phyloP scores from a whole-genome alignment of 1,284 basidiomycete genomes.

The Stereum hirsutum region DNA sequence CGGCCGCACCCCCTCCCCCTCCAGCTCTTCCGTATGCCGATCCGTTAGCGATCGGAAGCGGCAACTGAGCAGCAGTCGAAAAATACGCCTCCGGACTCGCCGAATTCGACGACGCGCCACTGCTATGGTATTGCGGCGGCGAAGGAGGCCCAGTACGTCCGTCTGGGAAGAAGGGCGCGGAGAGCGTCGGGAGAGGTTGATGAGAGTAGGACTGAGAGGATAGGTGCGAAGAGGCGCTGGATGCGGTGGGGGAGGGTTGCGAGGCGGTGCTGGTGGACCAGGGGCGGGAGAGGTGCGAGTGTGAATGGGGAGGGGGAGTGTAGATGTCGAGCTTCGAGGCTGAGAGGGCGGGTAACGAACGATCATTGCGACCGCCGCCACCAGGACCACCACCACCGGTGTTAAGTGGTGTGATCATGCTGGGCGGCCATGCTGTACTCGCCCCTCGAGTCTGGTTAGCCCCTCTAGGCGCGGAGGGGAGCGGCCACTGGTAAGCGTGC shows the following conservation, averaged over 20 bases:
- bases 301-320: conserved; percentile 17
- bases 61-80: too few species aligned
- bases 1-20: too few species aligned
- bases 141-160: too few species aligned
- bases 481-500: conserved; percentile 5
- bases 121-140: conserved; percentile 11
- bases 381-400: conserved; percentile 16
- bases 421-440: conserved; percentile 16
- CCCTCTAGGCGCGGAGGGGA: conserved; percentile 1
- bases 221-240: conserved; percentile 18
- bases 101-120: conserved; percentile 15
- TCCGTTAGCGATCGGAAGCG: too few species aligned
- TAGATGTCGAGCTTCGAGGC: conserved; percentile 10
- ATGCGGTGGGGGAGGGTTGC: conserved; percentile 15
- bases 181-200: conserved; percentile 22
- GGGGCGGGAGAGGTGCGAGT: too few species aligned
- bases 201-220: conserved; percentile 15
- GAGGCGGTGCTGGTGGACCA: conserved; percentile 22
- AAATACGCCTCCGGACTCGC: conserved; percentile 11
- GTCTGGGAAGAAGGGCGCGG: conserved; percentile 39
- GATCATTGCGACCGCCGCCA: too few species aligned
- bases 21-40: too few species aligned
- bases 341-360: conserved; percentile 6
- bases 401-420: conserved; percentile 23
- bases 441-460: conserved; percentile 4